Conservation (phyloP, 2,329 filamentous ascomycete species). For the Neoascochyta sp. region DNA sequence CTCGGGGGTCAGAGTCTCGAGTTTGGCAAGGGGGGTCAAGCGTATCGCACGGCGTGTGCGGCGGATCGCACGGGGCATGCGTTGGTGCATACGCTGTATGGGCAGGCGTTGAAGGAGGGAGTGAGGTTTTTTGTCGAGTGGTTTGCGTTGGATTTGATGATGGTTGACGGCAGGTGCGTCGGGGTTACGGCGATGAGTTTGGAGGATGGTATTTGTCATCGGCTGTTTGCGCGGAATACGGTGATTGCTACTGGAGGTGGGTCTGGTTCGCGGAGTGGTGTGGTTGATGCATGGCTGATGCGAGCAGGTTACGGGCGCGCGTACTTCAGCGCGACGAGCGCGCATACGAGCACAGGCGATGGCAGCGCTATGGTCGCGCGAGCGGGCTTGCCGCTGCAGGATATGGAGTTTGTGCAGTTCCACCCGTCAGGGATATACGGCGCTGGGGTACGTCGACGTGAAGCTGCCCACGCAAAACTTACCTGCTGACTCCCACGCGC, state of each 20-base stretch:
- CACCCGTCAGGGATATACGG: conserved; percentile 52
- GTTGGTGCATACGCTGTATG: conserved; percentile 51
- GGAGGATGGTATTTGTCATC: conserved; percentile 50
- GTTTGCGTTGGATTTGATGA: conserved; percentile 49
- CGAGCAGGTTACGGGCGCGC: conserved; percentile 45
- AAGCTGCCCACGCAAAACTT: neutral
- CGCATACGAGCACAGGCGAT: conserved; percentile 50
- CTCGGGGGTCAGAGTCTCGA: conserved; percentile 48
- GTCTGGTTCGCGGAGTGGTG: conserved; percentile 1
- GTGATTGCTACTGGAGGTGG: conserved; percentile 47
- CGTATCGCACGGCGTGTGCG: conserved; percentile 47
- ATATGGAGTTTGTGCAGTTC: conserved; percentile 53
- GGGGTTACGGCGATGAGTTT: conserved; percentile 47
- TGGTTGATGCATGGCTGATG: conserved; percentile 3
- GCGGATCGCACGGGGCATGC: conserved; percentile 50
- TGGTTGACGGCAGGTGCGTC: conserved; percentile 48
- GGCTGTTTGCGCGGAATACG: conserved; percentile 49
- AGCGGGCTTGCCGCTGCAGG: conserved; percentile 49
- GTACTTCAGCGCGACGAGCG: conserved; percentile 50
- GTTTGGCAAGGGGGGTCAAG: conserved; percentile 49
- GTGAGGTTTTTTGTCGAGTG: conserved; percentile 52
- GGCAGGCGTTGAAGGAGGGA: conserved; percentile 47
- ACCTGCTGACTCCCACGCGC: neutral
- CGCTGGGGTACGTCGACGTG: conserved; percentile 38
- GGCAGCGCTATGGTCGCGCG: conserved; percentile 50